Evolutionary conservation across 495 filamentous ascomycete genomes (phyloP), one percentile per base, ranked within the genome.

Genomic region (Trichoderma virens): DNA sequence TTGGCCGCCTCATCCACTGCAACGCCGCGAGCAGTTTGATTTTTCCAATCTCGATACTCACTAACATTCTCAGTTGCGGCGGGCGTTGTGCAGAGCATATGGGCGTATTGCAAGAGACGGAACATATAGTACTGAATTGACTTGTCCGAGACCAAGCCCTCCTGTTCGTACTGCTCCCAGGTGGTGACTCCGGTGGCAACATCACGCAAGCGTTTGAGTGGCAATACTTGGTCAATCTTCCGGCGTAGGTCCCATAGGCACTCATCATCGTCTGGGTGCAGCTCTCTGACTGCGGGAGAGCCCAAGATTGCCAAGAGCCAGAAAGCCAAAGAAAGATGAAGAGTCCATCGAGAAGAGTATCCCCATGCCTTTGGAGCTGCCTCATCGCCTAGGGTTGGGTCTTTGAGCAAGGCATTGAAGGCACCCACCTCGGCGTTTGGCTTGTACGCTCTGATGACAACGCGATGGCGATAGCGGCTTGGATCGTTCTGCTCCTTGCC

Each of bases 1-100:
- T 23, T 59, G 32, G 60, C 64, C 2, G 64, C 68, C 38, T 70
- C 64, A 30, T 70, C 66, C 2, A 70, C 45, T 3, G 64, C 62
- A 59, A 82, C 60, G 9, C 61, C 64, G n/a, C 51, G 64, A 25
- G 66, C 68, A 3, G 2, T 25, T 1, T 13, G 3, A 4, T 8
- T 31, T 64, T 63, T 64, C 14, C 20, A 54, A 2, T 28, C 9
- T 16, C 20, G 18, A 30, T 66, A 66, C 14, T 7, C 5, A 0
- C 6, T 13, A 13, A 28, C 30, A 14, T 34, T 45, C 8, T 56
- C 20, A 4, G 31, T 31, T 41, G 11, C 1, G 62, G 60, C 65
- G 14, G 67, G 65, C 2, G 65, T 66, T 5, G 62, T 62, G 34
- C 63, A 28, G 25, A 66, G 38, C n/a, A 60, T n/a, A 35, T 68